Evolutionary conservation across 2,329 filamentous ascomycete species (phyloP).

Genomic region (Cadophora gregata): DNA sequence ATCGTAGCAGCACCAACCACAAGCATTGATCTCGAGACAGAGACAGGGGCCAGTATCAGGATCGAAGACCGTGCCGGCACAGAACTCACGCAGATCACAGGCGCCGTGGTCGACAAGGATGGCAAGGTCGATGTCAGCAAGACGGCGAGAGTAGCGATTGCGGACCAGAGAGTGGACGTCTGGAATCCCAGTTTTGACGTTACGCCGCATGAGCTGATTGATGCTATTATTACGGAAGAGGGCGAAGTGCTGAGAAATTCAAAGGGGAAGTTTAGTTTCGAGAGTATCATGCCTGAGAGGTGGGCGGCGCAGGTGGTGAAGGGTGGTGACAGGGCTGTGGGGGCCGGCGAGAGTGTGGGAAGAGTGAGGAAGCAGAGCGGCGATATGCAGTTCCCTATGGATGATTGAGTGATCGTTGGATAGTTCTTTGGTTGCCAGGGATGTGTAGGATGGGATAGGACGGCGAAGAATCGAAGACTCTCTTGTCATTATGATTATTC

Average conservation of each 20-base stretch:
- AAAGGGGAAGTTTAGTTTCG: constrained; percentile 73
- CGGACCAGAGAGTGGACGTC: constrained; percentile 76
- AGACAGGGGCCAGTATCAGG: constrained; percentile 78
- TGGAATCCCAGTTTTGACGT: constrained; percentile 99
- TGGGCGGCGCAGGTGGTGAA: constrained; percentile 47
- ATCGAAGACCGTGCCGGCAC: constrained; percentile 86
- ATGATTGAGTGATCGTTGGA: not conserved
- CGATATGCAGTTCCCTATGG: constrained; percentile 25
- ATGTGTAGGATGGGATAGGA: not conserved
- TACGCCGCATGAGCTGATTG: constrained; percentile 86
- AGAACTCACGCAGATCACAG: constrained; percentile 86
- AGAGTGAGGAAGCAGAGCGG: constrained; percentile 15
- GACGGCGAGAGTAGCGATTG: constrained; percentile 79
- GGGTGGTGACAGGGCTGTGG: not conserved
- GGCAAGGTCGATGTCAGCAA: constrained; percentile 66
- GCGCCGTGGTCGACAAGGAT: constrained; percentile 70
- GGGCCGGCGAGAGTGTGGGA: not conserved
- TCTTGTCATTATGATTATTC: not conserved
- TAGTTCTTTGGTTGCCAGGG: not conserved
- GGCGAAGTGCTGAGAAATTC: constrained; percentile 81
- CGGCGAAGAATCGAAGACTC: not conserved
- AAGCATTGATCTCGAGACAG: constrained; percentile 85
- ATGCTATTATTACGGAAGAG: constrained; percentile 92
- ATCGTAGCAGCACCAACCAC: constrained; percentile 94
- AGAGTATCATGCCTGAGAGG: constrained; percentile 60